These are phyloP conservation scores for Hansfordia pulvinata DNA, from an alignment of 2,329 filamentous ascomycete genomes.

Conservation along the genomic window DNA sequence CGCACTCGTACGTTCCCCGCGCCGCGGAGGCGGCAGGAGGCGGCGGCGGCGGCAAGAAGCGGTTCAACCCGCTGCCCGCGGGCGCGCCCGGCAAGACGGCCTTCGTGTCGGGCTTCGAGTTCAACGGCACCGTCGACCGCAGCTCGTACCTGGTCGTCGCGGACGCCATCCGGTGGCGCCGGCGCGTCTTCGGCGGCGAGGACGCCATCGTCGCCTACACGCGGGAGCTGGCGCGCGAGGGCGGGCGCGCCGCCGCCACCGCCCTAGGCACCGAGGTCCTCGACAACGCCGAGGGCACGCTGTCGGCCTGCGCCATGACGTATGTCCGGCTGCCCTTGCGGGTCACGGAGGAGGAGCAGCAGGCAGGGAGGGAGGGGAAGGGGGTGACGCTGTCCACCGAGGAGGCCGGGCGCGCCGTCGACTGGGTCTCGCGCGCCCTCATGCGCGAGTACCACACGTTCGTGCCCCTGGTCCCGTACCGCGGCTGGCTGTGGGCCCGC, in stretches of 20 bases:
- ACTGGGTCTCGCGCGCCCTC: conserved; percentile 45
- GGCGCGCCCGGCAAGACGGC: conserved; percentile 33
- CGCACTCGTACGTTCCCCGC: conserved; percentile 56
- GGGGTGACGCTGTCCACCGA: conserved; percentile 9
- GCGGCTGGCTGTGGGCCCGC: conserved; percentile 52
- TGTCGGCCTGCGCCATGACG: conserved; percentile 55
- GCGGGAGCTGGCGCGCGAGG: conserved; percentile 47
- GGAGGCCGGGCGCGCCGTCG: conserved; percentile 18
- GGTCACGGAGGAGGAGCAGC: conserved; percentile 12
- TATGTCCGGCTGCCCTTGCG: conserved; percentile 62
- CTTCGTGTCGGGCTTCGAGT: conserved; percentile 64
- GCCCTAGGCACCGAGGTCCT: conserved; percentile 58
- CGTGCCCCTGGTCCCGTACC: conserved; percentile 48
- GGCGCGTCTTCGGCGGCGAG: conserved; percentile 60
- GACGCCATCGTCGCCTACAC: conserved; percentile 51
- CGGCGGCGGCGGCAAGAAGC: conserved; percentile 9
- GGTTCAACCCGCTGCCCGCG: conserved; percentile 27
- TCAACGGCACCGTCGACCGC: conserved; percentile 62
- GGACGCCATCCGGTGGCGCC: conserved; percentile 58
- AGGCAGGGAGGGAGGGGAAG: too few relatives aligned
- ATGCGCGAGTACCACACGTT: conserved; percentile 56
- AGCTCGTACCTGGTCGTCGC: conserved; percentile 59
- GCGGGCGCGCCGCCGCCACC: conserved; percentile 44
- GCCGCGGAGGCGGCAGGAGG: too few relatives aligned
- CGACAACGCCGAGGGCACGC: conserved; percentile 46